Conservation (phyloP, 2,329 filamentous ascomycete genomes). For the Hymenoscyphus linearis region DNA sequence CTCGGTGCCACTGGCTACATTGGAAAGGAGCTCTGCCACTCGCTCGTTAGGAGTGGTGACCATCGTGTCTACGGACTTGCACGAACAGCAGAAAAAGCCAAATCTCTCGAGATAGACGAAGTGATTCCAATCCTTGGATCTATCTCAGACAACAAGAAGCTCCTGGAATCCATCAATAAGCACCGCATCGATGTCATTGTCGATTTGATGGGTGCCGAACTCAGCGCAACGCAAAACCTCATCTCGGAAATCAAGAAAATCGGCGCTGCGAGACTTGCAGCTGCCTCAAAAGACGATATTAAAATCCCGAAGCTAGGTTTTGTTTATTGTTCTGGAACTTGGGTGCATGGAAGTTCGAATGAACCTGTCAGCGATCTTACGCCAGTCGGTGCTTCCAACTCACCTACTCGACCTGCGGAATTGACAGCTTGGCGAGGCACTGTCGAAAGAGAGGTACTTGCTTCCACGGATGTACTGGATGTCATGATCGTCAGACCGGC, state of each 20-base stretch:
- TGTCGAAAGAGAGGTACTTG: constrained; percentile 33
- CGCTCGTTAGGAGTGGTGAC: constrained; percentile 36
- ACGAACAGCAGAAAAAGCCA: constrained; percentile 31
- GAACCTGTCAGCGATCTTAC: constrained; percentile 29
- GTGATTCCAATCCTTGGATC: constrained; percentile 32
- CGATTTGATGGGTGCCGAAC: constrained; percentile 28
- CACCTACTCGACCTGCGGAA: constrained; percentile 19
- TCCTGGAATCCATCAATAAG: constrained; percentile 22
- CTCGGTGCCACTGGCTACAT: constrained; percentile 51
- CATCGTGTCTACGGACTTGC: constrained; percentile 36
- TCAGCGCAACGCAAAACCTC: constrained; percentile 20
- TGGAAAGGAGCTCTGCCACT: constrained; percentile 46
- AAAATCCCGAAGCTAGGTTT: constrained; percentile 34
- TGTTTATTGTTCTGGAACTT: constrained; percentile 35
- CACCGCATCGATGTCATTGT: constrained; percentile 34
- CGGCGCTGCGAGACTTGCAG: constrained; percentile 21
- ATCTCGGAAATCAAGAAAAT: constrained; percentile 23
- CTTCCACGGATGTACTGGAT: constrained; percentile 30
- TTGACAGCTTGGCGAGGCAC: constrained; percentile 31
- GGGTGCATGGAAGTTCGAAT: constrained; percentile 34
- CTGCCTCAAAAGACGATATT: constrained; percentile 16
- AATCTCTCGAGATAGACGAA: constrained; percentile 29
- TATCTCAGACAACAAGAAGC: constrained; percentile 14
- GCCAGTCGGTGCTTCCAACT: constrained; percentile 24
- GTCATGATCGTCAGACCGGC: constrained; percentile 32